Evolutionary conservation across 148 eudicot genomes (phyloP).

Genomic region (Cornus florida): DNA sequence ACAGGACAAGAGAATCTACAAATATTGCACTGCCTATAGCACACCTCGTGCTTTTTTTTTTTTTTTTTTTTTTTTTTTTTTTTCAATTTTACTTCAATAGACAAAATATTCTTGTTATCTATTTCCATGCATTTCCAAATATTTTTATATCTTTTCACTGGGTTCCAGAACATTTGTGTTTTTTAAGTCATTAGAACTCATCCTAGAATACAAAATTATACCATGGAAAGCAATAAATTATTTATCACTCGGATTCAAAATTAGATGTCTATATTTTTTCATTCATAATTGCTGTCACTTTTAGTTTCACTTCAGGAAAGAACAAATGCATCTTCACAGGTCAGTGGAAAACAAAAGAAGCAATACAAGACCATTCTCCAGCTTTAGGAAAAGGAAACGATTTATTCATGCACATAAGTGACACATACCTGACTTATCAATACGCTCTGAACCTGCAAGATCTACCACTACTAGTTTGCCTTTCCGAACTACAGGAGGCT

Average conservation of each 20-base stretch:
- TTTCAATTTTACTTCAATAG: too few relatives aligned
- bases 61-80: too few relatives aligned
- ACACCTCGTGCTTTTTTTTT: not conserved
- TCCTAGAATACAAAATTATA: not conserved
- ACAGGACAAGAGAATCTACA: not conserved
- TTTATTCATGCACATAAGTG: not conserved
- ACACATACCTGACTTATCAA: conserved; percentile 75
- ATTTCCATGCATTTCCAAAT: not conserved
- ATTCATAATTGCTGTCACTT: not conserved
- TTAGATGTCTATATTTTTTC: not conserved
- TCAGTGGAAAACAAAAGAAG: not conserved
- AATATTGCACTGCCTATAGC: not conserved
- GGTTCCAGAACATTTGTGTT: not conserved
- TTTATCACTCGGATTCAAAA: not conserved
- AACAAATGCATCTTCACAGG: not conserved
- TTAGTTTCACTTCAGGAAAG: conserved; percentile 8
- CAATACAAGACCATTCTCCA: not conserved
- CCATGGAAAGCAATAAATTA: not conserved
- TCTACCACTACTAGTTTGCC: conserved; percentile 87
- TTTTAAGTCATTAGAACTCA: not conserved
- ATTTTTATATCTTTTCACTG: not conserved
- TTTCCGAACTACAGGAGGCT: conserved; percentile 68
- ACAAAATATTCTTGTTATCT: not conserved
- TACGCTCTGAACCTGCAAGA: conserved; percentile 95
- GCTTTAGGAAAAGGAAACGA: not conserved